These are phyloP conservation scores for Apocynum venetum DNA, from an alignment of 257 asterid genomes.

Conservation along the genomic window DNA sequence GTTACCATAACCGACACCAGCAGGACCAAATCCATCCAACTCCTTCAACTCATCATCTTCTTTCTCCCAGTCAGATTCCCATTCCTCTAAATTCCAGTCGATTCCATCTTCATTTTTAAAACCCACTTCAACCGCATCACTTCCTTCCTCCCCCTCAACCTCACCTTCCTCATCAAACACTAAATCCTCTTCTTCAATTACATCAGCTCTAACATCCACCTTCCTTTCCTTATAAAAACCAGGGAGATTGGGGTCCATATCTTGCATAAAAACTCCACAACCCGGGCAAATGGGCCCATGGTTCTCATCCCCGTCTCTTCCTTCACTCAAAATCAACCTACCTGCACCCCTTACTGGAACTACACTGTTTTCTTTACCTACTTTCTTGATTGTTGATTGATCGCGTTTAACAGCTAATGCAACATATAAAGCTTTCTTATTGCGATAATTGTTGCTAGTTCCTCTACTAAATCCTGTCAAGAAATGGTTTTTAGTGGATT, in stretches of 20 bases:
- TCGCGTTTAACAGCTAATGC: conserved; percentile 33
- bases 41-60: conserved; percentile 52
- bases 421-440: conserved; percentile 21
- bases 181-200: conserved; percentile 32
- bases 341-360: conserved; percentile 39
- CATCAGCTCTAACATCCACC: conserved; percentile 22
- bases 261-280: conserved; percentile 96
- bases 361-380: conserved; percentile 27
- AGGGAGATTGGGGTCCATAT: conserved; percentile 68
- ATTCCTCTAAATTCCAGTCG: conserved; percentile 60
- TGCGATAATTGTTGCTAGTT: conserved; percentile 20
- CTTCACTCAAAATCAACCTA: conserved; percentile 68
- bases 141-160: conserved; percentile 24
- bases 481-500: conserved; percentile 13
- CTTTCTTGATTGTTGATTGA: conserved; percentile 40
- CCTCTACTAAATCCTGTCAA: conserved; percentile 37
- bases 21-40: conserved; percentile 77
- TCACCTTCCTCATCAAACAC: conserved; percentile 43
- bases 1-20: conserved; percentile 86
- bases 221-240: conserved; percentile 64
- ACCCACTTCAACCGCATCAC: conserved; percentile 25
- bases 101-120: conserved; percentile 39
- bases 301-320: conserved; percentile 74
- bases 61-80: conserved; percentile 49
- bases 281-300: conserved; percentile 79